Percentiles rank a stretch among this genome's conserved stretches.
Conservation (phyloP, 106 monocot genomes). For the Acorus gramineus region DNA sequence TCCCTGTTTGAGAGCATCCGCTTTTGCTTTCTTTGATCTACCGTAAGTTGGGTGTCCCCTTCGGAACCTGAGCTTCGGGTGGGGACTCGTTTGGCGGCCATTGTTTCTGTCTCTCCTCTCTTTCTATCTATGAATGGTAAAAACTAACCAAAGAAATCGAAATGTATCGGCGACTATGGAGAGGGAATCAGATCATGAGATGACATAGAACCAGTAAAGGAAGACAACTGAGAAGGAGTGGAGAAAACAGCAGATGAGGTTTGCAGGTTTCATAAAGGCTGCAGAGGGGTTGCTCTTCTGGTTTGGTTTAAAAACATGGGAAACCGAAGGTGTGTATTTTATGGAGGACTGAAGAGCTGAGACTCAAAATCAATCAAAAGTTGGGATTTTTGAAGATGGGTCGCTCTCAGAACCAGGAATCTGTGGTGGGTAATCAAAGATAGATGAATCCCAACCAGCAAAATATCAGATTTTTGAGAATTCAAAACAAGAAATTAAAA, state of each 20-base stretch:
- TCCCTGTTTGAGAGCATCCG: conserved; percentile 83
- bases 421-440: not conserved
- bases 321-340: not conserved
- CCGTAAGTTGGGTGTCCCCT: conserved; percentile 17
- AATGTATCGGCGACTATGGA: not conserved
- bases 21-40: conserved; percentile 58
- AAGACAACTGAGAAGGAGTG: conserved; percentile 74
- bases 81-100: not conserved
- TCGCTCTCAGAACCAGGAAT: not conserved
- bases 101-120: not conserved
- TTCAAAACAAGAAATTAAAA: too few relatives aligned
- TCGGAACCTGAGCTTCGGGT: conserved; percentile 27
- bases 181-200: conserved; percentile 41
- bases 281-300: not conserved
- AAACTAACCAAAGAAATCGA: not conserved
- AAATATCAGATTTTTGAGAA: too few relatives aligned
- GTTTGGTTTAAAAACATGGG: conserved; percentile 10
- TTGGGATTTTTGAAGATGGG: not conserved
- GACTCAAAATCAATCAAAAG: not conserved
- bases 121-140: too few relatives aligned
- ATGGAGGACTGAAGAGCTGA: not conserved
- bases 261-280: conserved; percentile 24
- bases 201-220: conserved; percentile 78
- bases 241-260: conserved; percentile 39
- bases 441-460: not conserved